phyloP scores from a whole-genome alignment of 2,329 filamentous ascomycete species.

The Exophiala calicioides region DNA sequence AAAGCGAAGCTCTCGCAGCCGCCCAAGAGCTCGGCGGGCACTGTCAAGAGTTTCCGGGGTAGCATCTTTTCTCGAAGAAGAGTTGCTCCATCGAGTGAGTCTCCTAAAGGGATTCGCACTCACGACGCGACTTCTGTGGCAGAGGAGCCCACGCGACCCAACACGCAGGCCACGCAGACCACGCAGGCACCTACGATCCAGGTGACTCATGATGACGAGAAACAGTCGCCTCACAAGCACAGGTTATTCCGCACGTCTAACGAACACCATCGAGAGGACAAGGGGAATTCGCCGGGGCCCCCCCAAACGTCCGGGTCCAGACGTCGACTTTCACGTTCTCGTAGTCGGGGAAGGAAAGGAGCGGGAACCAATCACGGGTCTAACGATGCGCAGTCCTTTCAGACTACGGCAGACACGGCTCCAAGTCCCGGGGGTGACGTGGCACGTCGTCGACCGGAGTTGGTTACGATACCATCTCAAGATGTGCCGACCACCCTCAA shows the following conservation, averaged over 20 bases:
- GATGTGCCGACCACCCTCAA: conserved; percentile 20
- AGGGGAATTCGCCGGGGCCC: conserved; percentile 8
- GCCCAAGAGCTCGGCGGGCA: conserved; percentile 71
- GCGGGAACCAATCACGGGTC: conserved; percentile 5
- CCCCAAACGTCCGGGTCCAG: not conserved
- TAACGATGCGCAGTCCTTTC: conserved; percentile 18
- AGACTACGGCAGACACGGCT: conserved; percentile 16
- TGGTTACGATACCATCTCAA: conserved; percentile 28
- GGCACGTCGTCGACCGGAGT: conserved; percentile 1
- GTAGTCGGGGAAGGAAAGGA: conserved; percentile 18
- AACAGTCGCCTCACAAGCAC: conserved; percentile 34
- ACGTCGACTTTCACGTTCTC: conserved; percentile 16
- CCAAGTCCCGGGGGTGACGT: not conserved
- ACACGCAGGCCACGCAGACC: conserved; percentile 28
- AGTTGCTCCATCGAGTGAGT: conserved; percentile 48
- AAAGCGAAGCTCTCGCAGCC: conserved; percentile 51
- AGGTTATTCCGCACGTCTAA: conserved; percentile 35
- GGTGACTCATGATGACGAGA: conserved; percentile 64
- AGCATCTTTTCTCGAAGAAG: conserved; percentile 74
- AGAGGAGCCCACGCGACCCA: conserved; percentile 28
- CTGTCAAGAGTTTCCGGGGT: conserved; percentile 67
- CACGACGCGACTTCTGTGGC: conserved; percentile 27
- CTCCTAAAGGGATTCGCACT: conserved; percentile 28
- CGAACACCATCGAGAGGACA: conserved; percentile 29
- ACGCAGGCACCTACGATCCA: conserved; percentile 69